Conservation (phyloP, 164 flowering plant species). For the Liquidambar formosana region DNA sequence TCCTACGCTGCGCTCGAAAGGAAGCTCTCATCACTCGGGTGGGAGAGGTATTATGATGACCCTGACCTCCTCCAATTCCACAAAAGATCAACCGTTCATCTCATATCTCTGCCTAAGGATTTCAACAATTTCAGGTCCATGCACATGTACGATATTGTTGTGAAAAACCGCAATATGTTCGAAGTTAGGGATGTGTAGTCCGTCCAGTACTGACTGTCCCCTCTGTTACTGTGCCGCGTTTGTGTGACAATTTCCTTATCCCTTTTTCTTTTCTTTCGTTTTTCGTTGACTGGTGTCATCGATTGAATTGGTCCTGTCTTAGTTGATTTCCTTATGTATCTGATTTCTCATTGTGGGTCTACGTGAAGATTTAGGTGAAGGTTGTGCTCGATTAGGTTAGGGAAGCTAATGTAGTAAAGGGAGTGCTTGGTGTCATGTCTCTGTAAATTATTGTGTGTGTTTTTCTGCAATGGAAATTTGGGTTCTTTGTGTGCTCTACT, state of each 20-base stretch:
- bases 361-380: no score
- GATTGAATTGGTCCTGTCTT: neutral
- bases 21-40: slow-evolving; percentile 60
- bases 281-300: no score
- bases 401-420: no score
- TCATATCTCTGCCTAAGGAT: slow-evolving; percentile 87
- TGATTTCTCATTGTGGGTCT: no score
- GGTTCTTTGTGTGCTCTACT: no score
- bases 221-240: no score
- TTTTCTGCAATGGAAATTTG: no score
- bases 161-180: slow-evolving; percentile 67
- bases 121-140: slow-evolving; percentile 72
- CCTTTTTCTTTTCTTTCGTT: neutral
- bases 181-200: slow-evolving; percentile 66
- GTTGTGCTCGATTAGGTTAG: no score
- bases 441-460: no score
- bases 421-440: no score
- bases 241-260: neutral
- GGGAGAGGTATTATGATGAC: slow-evolving; percentile 89
- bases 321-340: no score
- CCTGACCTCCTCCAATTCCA: slow-evolving; percentile 86
- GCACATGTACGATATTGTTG: slow-evolving; percentile 90
- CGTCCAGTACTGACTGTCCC: neutral
- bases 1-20: slow-evolving; percentile 58
- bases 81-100: slow-evolving; percentile 69